A percentile compares a stretch with the other conserved stretches of the same genome.
These are phyloP conservation scores for Smittium mucronatum DNA, from an alignment of 371 early-diverging fungal genomes.

Conservation along the genomic window DNA sequence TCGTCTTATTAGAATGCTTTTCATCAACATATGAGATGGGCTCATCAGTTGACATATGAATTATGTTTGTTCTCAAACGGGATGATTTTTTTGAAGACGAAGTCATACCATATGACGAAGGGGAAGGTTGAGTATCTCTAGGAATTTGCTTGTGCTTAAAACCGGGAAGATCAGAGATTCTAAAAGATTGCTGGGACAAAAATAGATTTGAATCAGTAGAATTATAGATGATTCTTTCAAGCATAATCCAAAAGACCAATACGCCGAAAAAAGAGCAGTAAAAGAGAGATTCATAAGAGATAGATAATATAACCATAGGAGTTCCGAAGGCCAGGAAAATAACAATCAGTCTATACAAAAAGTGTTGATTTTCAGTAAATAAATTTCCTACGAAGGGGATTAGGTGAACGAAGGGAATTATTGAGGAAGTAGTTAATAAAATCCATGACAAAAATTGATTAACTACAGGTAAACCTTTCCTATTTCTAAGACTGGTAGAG, in stretches of 20 bases:
- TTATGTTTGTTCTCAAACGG: conserved; percentile 7
- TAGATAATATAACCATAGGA: conserved; percentile 69
- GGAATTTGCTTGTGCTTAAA: not conserved
- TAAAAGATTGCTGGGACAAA: not conserved
- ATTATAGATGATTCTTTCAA: conserved; percentile 42
- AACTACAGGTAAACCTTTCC: conserved; percentile 23
- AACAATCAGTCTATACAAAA: conserved; percentile 54
- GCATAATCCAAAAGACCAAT: conserved; percentile 62
- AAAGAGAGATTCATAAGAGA: conserved; percentile 76
- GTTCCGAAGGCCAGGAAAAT: conserved; percentile 81
- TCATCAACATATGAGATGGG: not conserved
- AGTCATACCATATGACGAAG: not conserved
- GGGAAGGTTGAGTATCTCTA: not conserved
- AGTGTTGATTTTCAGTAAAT: conserved; percentile 45
- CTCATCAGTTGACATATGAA: not conserved
- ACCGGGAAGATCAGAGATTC: conserved; percentile 4
- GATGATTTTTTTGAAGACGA: not conserved
- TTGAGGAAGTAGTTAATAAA: conserved; percentile 38
- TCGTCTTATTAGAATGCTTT: not conserved
- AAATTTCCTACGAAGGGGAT: conserved; percentile 23
- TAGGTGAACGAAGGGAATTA: conserved; percentile 51
- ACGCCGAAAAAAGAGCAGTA: conserved; percentile 66
- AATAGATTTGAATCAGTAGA: conserved; percentile 4
- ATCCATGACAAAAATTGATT: conserved; percentile 31
- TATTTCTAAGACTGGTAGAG: conserved; percentile 18